Evolutionary conservation across 352 stramenopile genomes (phyloP).

Genomic region (Phytopythium boreale): DNA sequence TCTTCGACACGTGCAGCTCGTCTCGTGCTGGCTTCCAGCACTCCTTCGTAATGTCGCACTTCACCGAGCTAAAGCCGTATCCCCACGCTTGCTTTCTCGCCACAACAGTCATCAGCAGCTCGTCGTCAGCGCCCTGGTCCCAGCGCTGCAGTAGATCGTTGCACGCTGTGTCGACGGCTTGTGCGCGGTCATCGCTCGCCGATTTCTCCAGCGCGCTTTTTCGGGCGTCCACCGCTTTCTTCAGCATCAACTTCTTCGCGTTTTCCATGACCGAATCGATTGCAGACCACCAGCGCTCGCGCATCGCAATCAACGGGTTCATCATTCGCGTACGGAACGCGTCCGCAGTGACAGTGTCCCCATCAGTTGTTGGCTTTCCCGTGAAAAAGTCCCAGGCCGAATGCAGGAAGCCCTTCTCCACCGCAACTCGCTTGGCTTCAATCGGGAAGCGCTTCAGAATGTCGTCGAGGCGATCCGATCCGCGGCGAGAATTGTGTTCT

Average conservation of each 20-base stretch:
- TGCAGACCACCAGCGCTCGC: conserved; percentile 10
- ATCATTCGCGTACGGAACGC: conserved; percentile 3
- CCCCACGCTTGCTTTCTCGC: background rate
- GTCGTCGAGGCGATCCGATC: background rate
- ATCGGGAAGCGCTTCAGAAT: background rate
- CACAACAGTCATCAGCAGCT: background rate
- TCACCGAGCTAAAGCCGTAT: background rate
- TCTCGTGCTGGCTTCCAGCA: background rate
- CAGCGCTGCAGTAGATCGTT: background rate
- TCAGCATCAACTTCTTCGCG: background rate
- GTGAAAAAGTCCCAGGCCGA: too few relatives aligned
- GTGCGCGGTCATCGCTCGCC: background rate
- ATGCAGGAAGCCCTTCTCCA: too few relatives aligned
- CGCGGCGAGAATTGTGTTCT: too few relatives aligned
- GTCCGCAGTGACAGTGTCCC: background rate
- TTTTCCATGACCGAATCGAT: conserved; percentile 6
- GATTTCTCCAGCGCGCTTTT: background rate
- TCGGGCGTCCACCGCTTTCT: background rate
- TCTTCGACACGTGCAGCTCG: background rate
- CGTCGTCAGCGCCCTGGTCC: background rate
- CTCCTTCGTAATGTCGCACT: background rate
- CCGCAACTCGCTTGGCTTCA: background rate
- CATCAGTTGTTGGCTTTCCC: too few relatives aligned
- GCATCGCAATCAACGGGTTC: conserved; percentile 5
- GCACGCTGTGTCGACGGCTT: background rate